phyloP scores from a whole-genome alignment of 305 asterid species.

The Fraxinus velutina region DNA sequence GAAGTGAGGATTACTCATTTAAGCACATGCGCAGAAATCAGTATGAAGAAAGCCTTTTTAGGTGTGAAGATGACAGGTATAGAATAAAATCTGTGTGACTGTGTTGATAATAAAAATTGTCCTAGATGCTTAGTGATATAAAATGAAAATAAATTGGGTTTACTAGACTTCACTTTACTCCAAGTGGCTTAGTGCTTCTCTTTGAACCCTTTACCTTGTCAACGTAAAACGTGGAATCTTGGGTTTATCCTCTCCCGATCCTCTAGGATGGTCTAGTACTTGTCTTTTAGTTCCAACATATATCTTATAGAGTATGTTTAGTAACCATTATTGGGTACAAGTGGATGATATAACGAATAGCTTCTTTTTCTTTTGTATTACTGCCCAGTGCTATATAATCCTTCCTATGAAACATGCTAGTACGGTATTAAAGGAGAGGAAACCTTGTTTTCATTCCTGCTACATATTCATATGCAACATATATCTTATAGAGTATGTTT shows the following conservation, averaged over 20 bases:
- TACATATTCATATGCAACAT: background rate
- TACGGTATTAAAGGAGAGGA: background rate
- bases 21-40: constrained; percentile 98
- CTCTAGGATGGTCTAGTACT: background rate
- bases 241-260: background rate
- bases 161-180: background rate
- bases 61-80: constrained; percentile 99
- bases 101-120: background rate
- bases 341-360: background rate
- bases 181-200: background rate
- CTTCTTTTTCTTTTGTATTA: background rate
- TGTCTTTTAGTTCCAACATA: background rate
- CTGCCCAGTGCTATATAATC: background rate
- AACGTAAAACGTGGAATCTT: background rate
- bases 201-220: constrained; percentile 3
- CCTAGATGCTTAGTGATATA: background rate
- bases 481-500: background rate
- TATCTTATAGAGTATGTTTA: background rate
- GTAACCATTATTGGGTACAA: background rate
- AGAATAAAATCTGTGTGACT: background rate
- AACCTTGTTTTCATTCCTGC: background rate
- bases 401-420: background rate
- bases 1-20: constrained; percentile 99
- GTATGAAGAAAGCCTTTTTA: constrained; percentile 94
- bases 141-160: constrained; percentile 1